Conservation (phyloP, 768 basidiomycete species). For the Boletus eberwhitei region DNA sequence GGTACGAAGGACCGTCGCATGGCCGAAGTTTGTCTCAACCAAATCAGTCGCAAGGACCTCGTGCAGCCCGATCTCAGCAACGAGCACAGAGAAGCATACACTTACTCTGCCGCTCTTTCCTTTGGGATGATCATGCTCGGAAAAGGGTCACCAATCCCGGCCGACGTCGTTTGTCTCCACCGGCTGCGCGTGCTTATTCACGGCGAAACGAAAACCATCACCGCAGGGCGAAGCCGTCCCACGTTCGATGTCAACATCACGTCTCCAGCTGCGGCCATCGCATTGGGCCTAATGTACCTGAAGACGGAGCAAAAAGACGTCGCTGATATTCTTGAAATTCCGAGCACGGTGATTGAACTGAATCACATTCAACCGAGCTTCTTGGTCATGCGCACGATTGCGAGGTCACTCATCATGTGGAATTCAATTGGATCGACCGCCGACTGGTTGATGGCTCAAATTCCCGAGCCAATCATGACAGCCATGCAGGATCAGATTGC, state of each 20-base stretch:
- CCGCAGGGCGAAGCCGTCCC: slow-evolving; percentile 36
- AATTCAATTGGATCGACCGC: slow-evolving; percentile 64
- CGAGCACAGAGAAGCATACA: slow-evolving; percentile 90
- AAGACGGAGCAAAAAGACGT: slow-evolving; percentile 81
- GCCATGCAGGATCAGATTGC: slow-evolving; percentile 53
- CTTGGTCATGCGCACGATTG: slow-evolving; percentile 75
- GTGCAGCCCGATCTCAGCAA: slow-evolving; percentile 80
- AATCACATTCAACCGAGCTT: slow-evolving; percentile 88
- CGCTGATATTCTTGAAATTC: slow-evolving; percentile 80
- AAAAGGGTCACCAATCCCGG: slow-evolving; percentile 72
- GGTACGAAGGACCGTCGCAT: slow-evolving; percentile 85
- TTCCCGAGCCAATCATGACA: slow-evolving; percentile 64
- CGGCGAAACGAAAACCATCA: slow-evolving; percentile 53
- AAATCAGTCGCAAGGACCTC: slow-evolving; percentile 76
- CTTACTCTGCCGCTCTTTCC: slow-evolving; percentile 80
- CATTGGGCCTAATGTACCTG: slow-evolving; percentile 90
- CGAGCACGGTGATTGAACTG: slow-evolving; percentile 73
- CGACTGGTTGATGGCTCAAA: slow-evolving; percentile 68
- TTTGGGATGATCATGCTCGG: slow-evolving; percentile 98
- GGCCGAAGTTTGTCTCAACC: slow-evolving; percentile 87
- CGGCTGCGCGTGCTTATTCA: slow-evolving; percentile 74
- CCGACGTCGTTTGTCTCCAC: slow-evolving; percentile 66
- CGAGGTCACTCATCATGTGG: slow-evolving; percentile 85
- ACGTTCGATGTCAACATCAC: slow-evolving; percentile 86
- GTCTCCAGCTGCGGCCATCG: slow-evolving; percentile 87